phyloP scores from a whole-genome alignment of 2,329 filamentous ascomycete species.

The Metarhizium rileyi region DNA sequence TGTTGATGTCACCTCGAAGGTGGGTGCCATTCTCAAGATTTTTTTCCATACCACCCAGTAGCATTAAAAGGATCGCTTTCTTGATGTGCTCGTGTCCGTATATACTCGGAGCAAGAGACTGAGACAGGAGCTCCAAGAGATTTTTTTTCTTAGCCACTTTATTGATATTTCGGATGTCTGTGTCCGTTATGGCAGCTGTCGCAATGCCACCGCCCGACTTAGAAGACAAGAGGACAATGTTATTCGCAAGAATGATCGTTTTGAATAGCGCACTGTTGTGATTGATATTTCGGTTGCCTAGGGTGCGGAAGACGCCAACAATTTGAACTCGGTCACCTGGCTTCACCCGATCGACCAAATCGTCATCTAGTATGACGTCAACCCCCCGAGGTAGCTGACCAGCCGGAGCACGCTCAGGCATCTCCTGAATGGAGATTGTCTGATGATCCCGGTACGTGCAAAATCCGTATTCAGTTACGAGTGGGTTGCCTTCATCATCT shows the following conservation, averaged over 20 bases:
- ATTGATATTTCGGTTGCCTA: constrained; percentile 88
- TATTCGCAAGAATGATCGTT: constrained; percentile 87
- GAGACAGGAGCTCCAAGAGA: constrained; percentile 83
- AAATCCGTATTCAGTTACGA: constrained; percentile 93
- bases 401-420: constrained; percentile 92
- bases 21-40: constrained; percentile 97
- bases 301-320: constrained; percentile 88
- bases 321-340: constrained; percentile 93
- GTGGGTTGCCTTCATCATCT: constrained; percentile 83
- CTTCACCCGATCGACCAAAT: constrained; percentile 89
- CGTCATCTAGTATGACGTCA: constrained; percentile 93
- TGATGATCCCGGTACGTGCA: constrained; percentile 95
- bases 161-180: constrained; percentile 97
- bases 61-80: constrained; percentile 90
- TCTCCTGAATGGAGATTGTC: constrained; percentile 96
- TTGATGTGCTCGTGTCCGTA: constrained; percentile 97
- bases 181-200: constrained; percentile 85
- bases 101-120: constrained; percentile 92
- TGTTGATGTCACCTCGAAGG: constrained; percentile 96
- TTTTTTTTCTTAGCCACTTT: constrained; percentile 92
- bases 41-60: constrained; percentile 94
- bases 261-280: constrained; percentile 91
- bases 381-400: constrained; percentile 92
- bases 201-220: constrained; percentile 94
- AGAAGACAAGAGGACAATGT: constrained; percentile 86